Evolutionary conservation across 495 filamentous ascomycete genomes (phyloP).

Genomic region (Aspergillus wentii): DNA sequence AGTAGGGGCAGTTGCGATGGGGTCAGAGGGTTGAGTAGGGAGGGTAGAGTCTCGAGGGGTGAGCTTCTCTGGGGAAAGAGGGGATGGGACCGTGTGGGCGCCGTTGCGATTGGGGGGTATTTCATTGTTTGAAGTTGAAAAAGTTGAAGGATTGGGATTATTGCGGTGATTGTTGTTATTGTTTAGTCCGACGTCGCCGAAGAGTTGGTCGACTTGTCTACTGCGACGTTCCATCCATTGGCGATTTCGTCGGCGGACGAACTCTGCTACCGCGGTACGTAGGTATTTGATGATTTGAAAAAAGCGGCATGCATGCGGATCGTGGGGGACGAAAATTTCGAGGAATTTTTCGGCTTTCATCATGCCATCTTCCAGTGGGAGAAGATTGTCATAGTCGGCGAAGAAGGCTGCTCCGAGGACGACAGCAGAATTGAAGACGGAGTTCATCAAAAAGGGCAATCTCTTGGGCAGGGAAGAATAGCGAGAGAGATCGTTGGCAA

Average conservation of each 20-base stretch:
- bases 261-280: slow-evolving; percentile 46
- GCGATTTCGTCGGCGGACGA: slow-evolving; percentile 31
- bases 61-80: slow-evolving; percentile 22
- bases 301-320: slow-evolving; percentile 61
- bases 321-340: slow-evolving; percentile 53
- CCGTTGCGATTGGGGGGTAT: slow-evolving; percentile 8
- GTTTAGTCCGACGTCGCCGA: slow-evolving; percentile 28
- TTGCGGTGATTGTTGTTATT: too few species aligned
- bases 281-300: slow-evolving; percentile 62
- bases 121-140: slow-evolving; percentile 9
- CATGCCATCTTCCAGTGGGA: slow-evolving; percentile 50
- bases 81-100: slow-evolving; percentile 16
- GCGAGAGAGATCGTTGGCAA: slow-evolving; percentile 54
- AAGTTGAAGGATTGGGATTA: slow-evolving; percentile 8
- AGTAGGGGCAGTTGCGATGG: background rate
- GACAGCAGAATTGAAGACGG: slow-evolving; percentile 66
- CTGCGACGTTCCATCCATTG: slow-evolving; percentile 35
- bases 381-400: slow-evolving; percentile 54
- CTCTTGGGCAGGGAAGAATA: slow-evolving; percentile 58
- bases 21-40: slow-evolving; percentile 8
- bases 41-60: slow-evolving; percentile 3
- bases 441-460: slow-evolving; percentile 68
- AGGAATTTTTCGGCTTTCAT: slow-evolving; percentile 57
- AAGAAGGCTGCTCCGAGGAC: slow-evolving; percentile 68
- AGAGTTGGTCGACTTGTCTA: slow-evolving; percentile 35